Evolutionary conservation across 768 basidiomycete genomes (phyloP).

Genomic region (Lentinula sp.): DNA sequence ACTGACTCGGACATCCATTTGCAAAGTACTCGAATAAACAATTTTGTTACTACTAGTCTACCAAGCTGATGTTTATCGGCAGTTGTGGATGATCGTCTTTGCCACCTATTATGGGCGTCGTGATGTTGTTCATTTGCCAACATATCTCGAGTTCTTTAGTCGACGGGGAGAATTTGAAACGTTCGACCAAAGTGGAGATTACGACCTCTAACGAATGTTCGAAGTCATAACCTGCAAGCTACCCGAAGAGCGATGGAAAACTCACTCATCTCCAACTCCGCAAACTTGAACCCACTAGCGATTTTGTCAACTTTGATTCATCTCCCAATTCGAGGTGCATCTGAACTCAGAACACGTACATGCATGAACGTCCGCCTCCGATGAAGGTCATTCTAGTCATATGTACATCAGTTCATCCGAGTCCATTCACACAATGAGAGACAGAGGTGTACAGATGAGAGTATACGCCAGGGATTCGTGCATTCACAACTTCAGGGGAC

Average conservation of each 20-base stretch:
- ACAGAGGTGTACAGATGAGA: slow-evolving; percentile 23
- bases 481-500: slow-evolving; percentile 23
- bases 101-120: background rate
- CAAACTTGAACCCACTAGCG: slow-evolving; percentile 4
- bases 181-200: background rate
- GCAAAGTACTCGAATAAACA: too few relatives aligned
- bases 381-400: slow-evolving; percentile 35
- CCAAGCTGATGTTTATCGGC: background rate
- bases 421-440: background rate
- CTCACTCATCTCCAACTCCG: slow-evolving; percentile 6
- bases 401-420: too few relatives aligned
- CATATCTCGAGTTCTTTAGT: background rate
- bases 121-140: background rate
- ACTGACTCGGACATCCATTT: too few relatives aligned
- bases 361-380: slow-evolving; percentile 34
- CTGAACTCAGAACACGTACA: slow-evolving; percentile 14
- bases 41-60: background rate
- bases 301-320: background rate
- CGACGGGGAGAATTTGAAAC: background rate
- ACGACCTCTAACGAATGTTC: background rate
- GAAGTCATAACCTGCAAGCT: too few relatives aligned
- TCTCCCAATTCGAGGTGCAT: background rate
- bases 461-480: slow-evolving; percentile 29
- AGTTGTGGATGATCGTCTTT: background rate
- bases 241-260: too few relatives aligned